Percentiles rank a stretch among this genome's conserved stretches.
Evolutionary conservation across 2,329 filamentous ascomycete genomes (phyloP).

Genomic region (Cordyceps fumosorosea): DNA sequence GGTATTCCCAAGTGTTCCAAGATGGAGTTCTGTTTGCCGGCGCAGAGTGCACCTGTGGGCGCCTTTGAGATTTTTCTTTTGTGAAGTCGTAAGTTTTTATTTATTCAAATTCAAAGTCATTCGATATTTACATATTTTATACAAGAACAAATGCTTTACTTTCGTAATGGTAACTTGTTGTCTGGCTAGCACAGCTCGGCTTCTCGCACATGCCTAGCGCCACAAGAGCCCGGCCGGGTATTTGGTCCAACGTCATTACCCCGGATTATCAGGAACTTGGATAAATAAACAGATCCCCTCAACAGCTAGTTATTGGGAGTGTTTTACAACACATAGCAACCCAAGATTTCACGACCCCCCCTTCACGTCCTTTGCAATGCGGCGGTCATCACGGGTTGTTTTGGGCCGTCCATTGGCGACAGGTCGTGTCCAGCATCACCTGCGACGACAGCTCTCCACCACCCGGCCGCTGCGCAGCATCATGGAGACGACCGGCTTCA

Average conservation of each 20-base stretch:
- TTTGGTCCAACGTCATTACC: background rate
- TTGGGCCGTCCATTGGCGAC: background rate
- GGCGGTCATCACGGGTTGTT: background rate
- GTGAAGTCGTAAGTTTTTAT: slow-evolving; percentile 6
- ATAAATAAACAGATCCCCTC: background rate
- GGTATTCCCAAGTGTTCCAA: slow-evolving; percentile 24
- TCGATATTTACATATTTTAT: background rate
- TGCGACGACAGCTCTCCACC: slow-evolving; percentile 27
- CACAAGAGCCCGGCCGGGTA: background rate
- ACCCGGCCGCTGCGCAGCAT: slow-evolving; percentile 33
- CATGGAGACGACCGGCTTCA: slow-evolving; percentile 70
- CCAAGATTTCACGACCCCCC: no score
- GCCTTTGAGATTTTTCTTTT: slow-evolving; percentile 23
- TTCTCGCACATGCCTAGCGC: background rate
- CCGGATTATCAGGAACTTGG: background rate
- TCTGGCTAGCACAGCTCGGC: no score
- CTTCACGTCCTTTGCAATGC: background rate
- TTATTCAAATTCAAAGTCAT: no score
- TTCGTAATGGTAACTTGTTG: background rate
- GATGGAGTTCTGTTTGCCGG: slow-evolving; percentile 24
- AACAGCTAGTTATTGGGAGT: background rate
- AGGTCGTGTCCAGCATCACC: no score
- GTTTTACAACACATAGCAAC: background rate
- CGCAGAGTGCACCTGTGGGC: slow-evolving; percentile 18
- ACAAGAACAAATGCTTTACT: background rate